Conservation (phyloP, 2,329 filamentous ascomycete genomes). For the Alternaria infectoria region DNA sequence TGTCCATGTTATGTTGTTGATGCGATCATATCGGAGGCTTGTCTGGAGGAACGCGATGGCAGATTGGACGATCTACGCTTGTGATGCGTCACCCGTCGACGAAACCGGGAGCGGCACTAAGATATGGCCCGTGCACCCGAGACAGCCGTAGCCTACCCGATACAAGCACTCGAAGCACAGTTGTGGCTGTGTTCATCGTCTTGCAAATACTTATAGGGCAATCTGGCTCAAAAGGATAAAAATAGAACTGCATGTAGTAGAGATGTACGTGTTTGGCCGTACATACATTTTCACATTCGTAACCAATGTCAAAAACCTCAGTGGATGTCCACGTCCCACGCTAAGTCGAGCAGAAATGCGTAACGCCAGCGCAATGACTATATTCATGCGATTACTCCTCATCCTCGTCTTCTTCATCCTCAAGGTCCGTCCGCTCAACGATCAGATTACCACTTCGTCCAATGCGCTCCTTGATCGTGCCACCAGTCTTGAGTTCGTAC, state of each 20-base stretch:
- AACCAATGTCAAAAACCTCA: background rate
- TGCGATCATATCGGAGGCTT: slow-evolving; percentile 5
- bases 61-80: slow-evolving; percentile 7
- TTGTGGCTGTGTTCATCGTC: background rate
- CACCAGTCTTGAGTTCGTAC: slow-evolving; percentile 71
- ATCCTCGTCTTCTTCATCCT: slow-evolving; percentile 58
- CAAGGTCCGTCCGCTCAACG: slow-evolving; percentile 73
- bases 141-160: background rate
- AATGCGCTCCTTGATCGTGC: slow-evolving; percentile 73
- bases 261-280: background rate
- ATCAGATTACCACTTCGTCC: slow-evolving; percentile 87
- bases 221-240: background rate
- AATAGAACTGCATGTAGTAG: background rate
- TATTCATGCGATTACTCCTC: slow-evolving; percentile 12
- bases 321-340: slow-evolving; percentile 1
- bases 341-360: slow-evolving; percentile 1
- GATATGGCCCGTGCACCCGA: slow-evolving; percentile 3
- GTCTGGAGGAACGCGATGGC: slow-evolving; percentile 1
- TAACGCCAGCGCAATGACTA: background rate
- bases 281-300: background rate
- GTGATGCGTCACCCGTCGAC: slow-evolving; percentile 3
- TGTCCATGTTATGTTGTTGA: slow-evolving; percentile 27
- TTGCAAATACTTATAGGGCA: background rate
- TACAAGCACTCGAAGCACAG: background rate
- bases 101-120: slow-evolving; percentile 1